Base-by-base conservation (phyloP, 495 filamentous ascomycete genomes). In the Penicillium angulare region DNA sequence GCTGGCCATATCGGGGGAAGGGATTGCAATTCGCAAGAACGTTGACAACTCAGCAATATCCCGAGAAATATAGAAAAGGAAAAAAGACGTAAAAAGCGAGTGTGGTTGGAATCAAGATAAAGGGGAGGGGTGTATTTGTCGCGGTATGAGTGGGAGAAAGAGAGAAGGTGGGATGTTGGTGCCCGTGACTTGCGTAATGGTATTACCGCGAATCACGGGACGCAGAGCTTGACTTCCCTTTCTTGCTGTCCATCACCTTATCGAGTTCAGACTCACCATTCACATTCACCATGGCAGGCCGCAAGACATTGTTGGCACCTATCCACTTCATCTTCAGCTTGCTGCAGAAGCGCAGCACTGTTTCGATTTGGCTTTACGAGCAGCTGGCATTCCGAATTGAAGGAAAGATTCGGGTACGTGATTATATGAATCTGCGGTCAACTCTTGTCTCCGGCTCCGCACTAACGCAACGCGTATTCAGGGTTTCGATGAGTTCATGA, bases 401-500 rank as follows among this genome's bases (percentile, higher is more conserved):
- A 65, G 93, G 93, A 20, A 95, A 91, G 71, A 95, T 98, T 57
- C 80, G 91, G 61, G 92, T 96, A 66, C 38, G 39, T 52, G 22
- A 17, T n/a, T n/a, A n/a, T 34, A 18, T 18, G 3, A 27, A n/a
- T n/a, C 15, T 15, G 18, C 32, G 20, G 33, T 7, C 31, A 36
- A 22, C 13, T 23, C 17, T 23, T n/a, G 32, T 20, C 33, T 17
- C 23, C 17, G 7, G 13, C 23, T 12, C 21, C 35, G n/a, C n/a
- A n/a, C n/a, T n/a, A n/a, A n/a, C n/a, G n/a, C 52, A 43, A 52
- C 44, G 6, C 40, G 41, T 15, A 29, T 24, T 16, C 62, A 95
- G 87, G 91, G 90, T 26, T 98, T 96, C 56, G 93, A 98, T 68
- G 93, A 98, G 67, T 98, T 97, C 72, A 97, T 98, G 95, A 98